A percentile compares a stretch with the other conserved stretches of the same genome.
These are phyloP conservation scores for Tagetes erecta DNA, from an alignment of 129 eudicot genomes.

Conservation along the genomic window DNA sequence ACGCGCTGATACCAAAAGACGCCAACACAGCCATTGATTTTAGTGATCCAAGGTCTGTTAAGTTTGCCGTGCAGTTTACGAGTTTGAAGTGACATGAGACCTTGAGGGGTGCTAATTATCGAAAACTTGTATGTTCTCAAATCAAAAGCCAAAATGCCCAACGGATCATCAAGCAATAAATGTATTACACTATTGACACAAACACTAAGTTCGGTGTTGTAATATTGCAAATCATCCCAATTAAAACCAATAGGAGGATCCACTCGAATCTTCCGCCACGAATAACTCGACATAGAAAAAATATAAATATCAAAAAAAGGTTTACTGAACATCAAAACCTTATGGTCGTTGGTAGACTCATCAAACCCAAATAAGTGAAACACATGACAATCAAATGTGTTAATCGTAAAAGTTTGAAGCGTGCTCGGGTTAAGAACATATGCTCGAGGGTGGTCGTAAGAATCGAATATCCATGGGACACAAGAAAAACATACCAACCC, in stretches of 20 bases:
- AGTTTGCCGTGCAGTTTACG: no score
- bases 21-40: conserved; percentile 12
- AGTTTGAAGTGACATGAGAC: no score
- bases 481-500: conserved; percentile 5
- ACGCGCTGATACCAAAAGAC: not conserved
- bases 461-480: not conserved
- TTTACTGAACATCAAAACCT: conserved; percentile 3
- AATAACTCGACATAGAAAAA: not conserved
- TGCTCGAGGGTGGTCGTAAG: conserved; percentile 17
- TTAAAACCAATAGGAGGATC: no score
- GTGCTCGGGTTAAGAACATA: conserved; percentile 22
- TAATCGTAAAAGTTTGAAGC: not conserved
- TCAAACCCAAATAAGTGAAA: conserved; percentile 21
- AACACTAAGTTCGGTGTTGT: conserved; percentile 13
- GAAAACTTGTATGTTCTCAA: conserved; percentile 11
- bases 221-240: not conserved
- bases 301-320: not conserved
- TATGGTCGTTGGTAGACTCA: not conserved
- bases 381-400: not conserved
- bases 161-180: not conserved
- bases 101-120: not conserved
- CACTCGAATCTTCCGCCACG: not conserved
- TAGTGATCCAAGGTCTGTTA: not conserved
- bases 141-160: conserved; percentile 15
- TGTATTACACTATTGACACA: conserved; percentile 17